These are phyloP conservation scores for Phytophthora uliginosa DNA, from an alignment of 352 stramenopile species.

Conservation along the genomic window DNA sequence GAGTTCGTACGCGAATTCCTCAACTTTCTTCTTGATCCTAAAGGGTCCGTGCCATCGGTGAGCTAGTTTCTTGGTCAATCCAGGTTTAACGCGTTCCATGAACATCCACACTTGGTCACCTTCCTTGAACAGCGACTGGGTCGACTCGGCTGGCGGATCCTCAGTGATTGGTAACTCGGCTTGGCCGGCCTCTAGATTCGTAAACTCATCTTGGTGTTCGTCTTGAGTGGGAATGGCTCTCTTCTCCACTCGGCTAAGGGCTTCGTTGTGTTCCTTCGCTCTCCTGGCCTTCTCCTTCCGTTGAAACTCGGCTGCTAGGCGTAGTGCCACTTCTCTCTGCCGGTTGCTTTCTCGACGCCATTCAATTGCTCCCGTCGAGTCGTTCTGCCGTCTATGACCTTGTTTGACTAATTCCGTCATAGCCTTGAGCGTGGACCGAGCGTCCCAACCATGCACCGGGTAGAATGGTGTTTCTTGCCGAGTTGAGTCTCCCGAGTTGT, in stretches of 20 bases:
- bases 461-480: background rate
- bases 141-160: background rate
- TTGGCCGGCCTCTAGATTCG: too few species aligned
- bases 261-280: background rate
- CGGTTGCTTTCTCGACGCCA: background rate
- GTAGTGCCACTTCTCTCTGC: background rate
- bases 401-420: background rate
- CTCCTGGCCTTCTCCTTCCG: background rate
- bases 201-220: too few species aligned
- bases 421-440: background rate
- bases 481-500: background rate
- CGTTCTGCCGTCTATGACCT: background rate
- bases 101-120: background rate
- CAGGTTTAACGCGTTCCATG: background rate
- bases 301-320: background rate
- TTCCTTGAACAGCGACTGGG: too few species aligned
- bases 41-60: background rate
- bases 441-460: background rate
- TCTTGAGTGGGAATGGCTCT: background rate
- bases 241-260: background rate
- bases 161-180: too few species aligned
- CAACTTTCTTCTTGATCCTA: background rate
- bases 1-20: background rate
- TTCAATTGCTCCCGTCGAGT: background rate
- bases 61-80: background rate